A percentile compares a stretch with the other conserved stretches of the same genome.
Conservation (phyloP, 768 basidiomycete genomes). For the Mycena floridula region DNA sequence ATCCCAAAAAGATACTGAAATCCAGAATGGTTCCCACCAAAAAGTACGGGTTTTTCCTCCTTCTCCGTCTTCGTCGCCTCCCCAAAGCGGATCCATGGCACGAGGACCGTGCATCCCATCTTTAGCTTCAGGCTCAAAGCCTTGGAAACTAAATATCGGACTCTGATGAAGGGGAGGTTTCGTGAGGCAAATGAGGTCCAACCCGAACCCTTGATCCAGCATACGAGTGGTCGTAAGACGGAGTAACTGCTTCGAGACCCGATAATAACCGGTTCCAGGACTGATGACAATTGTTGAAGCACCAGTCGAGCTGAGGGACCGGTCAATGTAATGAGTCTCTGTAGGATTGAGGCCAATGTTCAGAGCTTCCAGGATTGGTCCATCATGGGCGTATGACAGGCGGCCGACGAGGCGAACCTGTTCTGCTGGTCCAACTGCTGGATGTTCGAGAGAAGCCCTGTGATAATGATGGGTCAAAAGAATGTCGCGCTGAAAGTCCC, state of each 20-base stretch:
- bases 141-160: constrained; percentile 87
- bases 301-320: constrained; percentile 88
- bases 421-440: constrained; percentile 35
- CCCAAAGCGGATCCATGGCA: constrained; percentile 70
- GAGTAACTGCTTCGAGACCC: constrained; percentile 84
- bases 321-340: constrained; percentile 93
- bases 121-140: constrained; percentile 54
- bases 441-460: constrained; percentile 49
- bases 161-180: constrained; percentile 92
- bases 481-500: constrained; percentile 89
- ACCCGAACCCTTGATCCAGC: constrained; percentile 87
- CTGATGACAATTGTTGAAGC: constrained; percentile 79
- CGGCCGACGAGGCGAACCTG: constrained; percentile 70
- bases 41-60: constrained; percentile 47
- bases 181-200: constrained; percentile 83
- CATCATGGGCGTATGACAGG: constrained; percentile 86
- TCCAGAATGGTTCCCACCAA: constrained; percentile 92
- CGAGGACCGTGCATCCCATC: constrained; percentile 40
- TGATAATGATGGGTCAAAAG: constrained; percentile 87
- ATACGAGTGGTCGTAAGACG: constrained; percentile 90
- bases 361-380: constrained; percentile 90
- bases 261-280: constrained; percentile 91
- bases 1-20: constrained; percentile 81
- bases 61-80: constrained; percentile 46
- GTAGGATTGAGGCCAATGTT: constrained; percentile 90